Base-by-base conservation (phyloP, 495 filamentous ascomycete genomes). In the Penicillium cataractarum region DNA sequence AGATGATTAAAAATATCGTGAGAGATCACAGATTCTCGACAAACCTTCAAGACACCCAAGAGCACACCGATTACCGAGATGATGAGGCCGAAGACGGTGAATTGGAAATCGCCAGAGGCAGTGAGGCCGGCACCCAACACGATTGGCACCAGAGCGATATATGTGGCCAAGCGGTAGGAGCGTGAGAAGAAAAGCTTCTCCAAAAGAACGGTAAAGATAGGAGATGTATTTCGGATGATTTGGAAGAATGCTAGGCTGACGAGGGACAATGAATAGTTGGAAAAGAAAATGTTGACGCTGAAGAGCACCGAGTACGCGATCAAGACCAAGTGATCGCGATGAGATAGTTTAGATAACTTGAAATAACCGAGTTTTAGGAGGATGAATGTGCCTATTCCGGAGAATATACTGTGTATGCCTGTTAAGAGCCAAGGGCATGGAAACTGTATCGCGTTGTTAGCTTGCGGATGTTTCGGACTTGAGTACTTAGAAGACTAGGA, bases 231-330 rank as follows among this genome's bases (percentile, higher is more conserved):
- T 4, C 35, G 35, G 13, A 39, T 15, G 35, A 39, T 39, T 39
- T 39, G 35, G 35, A 39, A 39, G 35, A 39, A 39, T 39, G 35
- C 35, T 0, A 39, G 35, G 35, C 35, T 39, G 50, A 75, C 76
- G 37, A 78, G 75, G 48, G 75, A 85, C 1, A 39, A 15, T 17
- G 35, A 39, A 39, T 39, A 39, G 15, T 39, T 39, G 35, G 35
- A 39, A 17, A 39, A 39, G 35, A 39, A 39, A 15, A 39, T 39
- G 15, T 39, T 39, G 35, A 39, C 35, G 35, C 35, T 39, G 35
- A 39, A 39, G 35, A 39, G 35, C 35, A 39, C 35, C 35, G 35
- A 39, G 35, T 39, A 39, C 5, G 35, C 35, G 35, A 39, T 6
- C 13, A 39, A 15, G 35, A 39, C 12, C 35, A 39, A 15, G 35